phyloP scores from a whole-genome alignment of 2,329 filamentous ascomycete genomes.

The Diaporthe vaccinii region DNA sequence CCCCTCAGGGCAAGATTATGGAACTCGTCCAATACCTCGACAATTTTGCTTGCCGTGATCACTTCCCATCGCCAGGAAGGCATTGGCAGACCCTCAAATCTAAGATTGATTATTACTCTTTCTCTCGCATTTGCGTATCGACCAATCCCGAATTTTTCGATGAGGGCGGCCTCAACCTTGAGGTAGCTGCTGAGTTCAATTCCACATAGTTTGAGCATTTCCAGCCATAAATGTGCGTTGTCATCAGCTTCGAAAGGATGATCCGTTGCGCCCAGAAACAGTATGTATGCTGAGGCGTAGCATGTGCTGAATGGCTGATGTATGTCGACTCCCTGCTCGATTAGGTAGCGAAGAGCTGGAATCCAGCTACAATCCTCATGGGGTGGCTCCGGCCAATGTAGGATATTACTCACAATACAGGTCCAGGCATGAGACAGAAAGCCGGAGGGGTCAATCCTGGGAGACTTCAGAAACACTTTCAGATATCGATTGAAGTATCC shows the following conservation, averaged over 20 bases:
- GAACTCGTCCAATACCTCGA: background rate
- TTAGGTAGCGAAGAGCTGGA: background rate
- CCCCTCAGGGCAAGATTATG: background rate
- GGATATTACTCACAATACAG: background rate
- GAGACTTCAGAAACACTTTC: background rate
- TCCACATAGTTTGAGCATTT: background rate
- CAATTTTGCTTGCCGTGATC: no score
- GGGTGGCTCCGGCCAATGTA: background rate
- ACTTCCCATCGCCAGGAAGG: background rate
- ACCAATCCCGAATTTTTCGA: background rate
- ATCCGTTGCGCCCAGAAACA: fast-evolving
- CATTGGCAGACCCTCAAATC: background rate
- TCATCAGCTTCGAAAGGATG: background rate
- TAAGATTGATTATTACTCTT: no score
- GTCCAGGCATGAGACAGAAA: background rate
- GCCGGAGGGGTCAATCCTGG: fast-evolving
- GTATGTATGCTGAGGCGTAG: background rate
- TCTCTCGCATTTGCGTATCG: no score
- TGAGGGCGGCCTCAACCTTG: background rate
- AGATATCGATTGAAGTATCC: background rate
- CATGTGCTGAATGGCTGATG: fast-evolving
- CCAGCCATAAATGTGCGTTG: background rate
- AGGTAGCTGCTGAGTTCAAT: background rate
- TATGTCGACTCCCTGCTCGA: background rate
- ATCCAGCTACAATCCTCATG: background rate